Conservation (phyloP, 2,329 filamentous ascomycete species). For the Trichoderma breve region DNA sequence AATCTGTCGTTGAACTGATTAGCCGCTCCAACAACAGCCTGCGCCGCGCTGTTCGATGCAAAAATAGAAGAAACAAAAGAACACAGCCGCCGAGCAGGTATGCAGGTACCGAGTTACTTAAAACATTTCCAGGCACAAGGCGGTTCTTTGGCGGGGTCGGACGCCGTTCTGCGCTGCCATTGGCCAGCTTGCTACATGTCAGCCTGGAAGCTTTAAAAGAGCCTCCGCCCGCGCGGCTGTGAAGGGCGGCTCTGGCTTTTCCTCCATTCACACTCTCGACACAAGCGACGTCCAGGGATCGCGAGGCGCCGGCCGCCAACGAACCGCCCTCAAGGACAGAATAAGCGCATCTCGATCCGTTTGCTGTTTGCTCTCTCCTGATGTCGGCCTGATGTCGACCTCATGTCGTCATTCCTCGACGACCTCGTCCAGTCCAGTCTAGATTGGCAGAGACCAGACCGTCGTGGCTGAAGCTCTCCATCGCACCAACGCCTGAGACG, state of each 20-base stretch:
- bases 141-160: conserved; percentile 6
- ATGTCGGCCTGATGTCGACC: neutral
- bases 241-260: conserved; percentile 4
- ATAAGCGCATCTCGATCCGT: neutral
- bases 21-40: neutral
- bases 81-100: conserved; percentile 6
- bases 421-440: neutral
- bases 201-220: neutral
- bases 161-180: neutral
- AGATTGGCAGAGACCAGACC: neutral
- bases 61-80: neutral
- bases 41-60: neutral
- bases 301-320: conserved; percentile 10
- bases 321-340: neutral
- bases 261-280: conserved; percentile 15
- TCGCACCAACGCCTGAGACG: neutral
- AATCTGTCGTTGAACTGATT: neutral
- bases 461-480: neutral
- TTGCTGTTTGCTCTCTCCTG: neutral
- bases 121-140: conserved; percentile 1
- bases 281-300: conserved; percentile 15
- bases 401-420: conserved; percentile 2
- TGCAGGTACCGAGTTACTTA: neutral
- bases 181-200: neutral
- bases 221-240: conserved; percentile 17